Percentiles rank a stretch among this genome's conserved stretches.
These are phyloP conservation scores for Alternaria tenuissima DNA, from an alignment of 2,329 filamentous ascomycete genomes.

Conservation along the genomic window DNA sequence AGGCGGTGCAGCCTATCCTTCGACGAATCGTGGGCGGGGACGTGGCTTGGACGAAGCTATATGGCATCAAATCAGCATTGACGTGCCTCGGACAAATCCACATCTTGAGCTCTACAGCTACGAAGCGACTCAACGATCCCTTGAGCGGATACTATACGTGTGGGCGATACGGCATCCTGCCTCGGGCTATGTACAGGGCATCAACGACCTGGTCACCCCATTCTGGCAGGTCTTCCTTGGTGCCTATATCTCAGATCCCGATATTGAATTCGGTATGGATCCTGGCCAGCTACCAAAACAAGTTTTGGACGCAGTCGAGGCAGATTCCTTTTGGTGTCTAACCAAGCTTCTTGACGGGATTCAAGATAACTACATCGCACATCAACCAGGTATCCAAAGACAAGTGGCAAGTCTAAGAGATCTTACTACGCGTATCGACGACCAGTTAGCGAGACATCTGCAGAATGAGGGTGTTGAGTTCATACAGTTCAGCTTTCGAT, in stretches of 20 bases:
- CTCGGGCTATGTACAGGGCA: constrained; percentile 97
- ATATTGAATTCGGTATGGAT: constrained; percentile 95
- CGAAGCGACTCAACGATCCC: constrained; percentile 90
- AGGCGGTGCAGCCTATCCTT: constrained; percentile 53
- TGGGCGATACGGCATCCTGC: constrained; percentile 98
- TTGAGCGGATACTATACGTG: constrained; percentile 94
- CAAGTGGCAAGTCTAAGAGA: constrained; percentile 90
- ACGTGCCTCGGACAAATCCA: constrained; percentile 94
- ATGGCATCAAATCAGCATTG: constrained; percentile 99
- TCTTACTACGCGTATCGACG: constrained; percentile 89
- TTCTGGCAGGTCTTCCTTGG: constrained; percentile 98
- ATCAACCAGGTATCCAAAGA: constrained; percentile 93
- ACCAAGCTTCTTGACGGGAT: constrained; percentile 98
- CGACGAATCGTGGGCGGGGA: constrained; percentile 66
- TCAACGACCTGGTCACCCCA: constrained; percentile 96
- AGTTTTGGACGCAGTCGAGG: constrained; percentile 95
- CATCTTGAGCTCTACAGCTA: constrained; percentile 95
- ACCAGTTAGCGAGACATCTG: constrained; percentile 82
- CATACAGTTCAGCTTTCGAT: constrained; percentile 98
- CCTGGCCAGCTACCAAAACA: constrained; percentile 89
- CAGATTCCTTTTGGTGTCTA: constrained; percentile 97
- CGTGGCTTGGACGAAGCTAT: constrained; percentile 93
- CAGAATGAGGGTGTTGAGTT: constrained; percentile 94
- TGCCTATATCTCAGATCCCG: constrained; percentile 90
- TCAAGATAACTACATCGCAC: constrained; percentile 98